These are phyloP conservation scores for Pythium phragmitis DNA, from an alignment of 352 stramenopile species.

Conservation along the genomic window DNA sequence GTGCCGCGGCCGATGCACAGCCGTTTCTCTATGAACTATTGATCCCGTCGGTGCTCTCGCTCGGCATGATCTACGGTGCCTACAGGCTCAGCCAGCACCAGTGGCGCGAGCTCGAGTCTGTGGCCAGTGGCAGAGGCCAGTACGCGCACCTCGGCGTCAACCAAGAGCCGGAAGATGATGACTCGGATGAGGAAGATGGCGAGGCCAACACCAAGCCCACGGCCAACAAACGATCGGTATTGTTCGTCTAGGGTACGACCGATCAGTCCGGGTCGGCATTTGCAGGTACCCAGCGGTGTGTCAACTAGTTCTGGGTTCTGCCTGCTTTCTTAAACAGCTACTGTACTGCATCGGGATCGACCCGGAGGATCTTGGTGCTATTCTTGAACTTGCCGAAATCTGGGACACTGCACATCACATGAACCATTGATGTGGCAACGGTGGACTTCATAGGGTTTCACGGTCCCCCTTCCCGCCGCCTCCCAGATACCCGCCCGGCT, in stretches of 20 bases:
- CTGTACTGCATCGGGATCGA: too few relatives aligned
- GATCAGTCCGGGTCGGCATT: background rate
- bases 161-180: constrained; percentile 33
- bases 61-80: constrained; percentile 27
- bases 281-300: background rate
- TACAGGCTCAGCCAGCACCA: constrained; percentile 10
- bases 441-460: too few relatives aligned
- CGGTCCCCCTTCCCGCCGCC: too few relatives aligned
- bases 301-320: too few relatives aligned
- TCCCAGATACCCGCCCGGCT: too few relatives aligned
- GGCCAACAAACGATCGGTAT: constrained; percentile 34
- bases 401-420: too few relatives aligned
- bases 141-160: constrained; percentile 32
- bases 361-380: too few relatives aligned
- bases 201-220: constrained; percentile 19
- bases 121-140: background rate
- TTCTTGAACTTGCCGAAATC: too few relatives aligned
- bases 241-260: constrained; percentile 30
- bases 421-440: too few relatives aligned
- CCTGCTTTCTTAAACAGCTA: too few relatives aligned
- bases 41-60: constrained; percentile 30
- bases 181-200: constrained; percentile 35
- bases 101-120: constrained; percentile 12
- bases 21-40: constrained; percentile 40
- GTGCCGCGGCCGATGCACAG: constrained; percentile 32